Evolutionary conservation across 1,284 basidiomycete species (phyloP), one percentile per base, ranked within the genome.

Genomic region (Clitocybe nebularis): DNA sequence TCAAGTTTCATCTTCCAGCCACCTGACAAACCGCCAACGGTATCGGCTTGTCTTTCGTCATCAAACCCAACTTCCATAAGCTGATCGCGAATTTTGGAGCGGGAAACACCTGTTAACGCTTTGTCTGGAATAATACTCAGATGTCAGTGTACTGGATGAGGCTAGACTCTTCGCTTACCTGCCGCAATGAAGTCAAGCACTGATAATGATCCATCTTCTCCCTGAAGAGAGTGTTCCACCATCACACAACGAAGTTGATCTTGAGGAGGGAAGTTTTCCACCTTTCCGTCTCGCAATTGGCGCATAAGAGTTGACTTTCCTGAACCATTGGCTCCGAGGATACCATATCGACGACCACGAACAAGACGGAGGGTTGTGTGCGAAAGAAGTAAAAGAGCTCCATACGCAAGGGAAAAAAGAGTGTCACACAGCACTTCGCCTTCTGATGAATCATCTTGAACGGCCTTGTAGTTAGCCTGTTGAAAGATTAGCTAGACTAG

Each of bases 1-100:
- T 88, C 95, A 49, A 93, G 79, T 72, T 93, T 92, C 95, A 99
- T 99, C 75, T 99, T 99, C 95, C 95, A 99, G 39, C 96, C 95
- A 64, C 96, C 96, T 14, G 93, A 97, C 46, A 98, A 73, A 41
- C 91, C 89, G 37, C 88, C 89, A 47, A 98, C 94, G 33, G 81
- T 71, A 59, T 95, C 89, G 29, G 76, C 66, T 67, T 98, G 94
- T 49, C 93, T 79, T 45, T 75, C 79, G 50, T 91, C 88, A 54
- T 93, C 88, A 61, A 99, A 99, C 36, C 96, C 95, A 47, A 96
- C 91, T 54, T 89, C 89, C 11, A 75, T 55, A 11, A 97, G 75
- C 62, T 92, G 89, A 22, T 77, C 77, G 42, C 81, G 73, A 55
- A 96, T 87, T 67, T 86, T 85, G 33, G 75, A 68, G 43, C 80